A percentile compares a stretch with the other conserved stretches of the same genome.
phyloP scores from a whole-genome alignment of 768 basidiomycete genomes.

The Lepiota subincarnata region DNA sequence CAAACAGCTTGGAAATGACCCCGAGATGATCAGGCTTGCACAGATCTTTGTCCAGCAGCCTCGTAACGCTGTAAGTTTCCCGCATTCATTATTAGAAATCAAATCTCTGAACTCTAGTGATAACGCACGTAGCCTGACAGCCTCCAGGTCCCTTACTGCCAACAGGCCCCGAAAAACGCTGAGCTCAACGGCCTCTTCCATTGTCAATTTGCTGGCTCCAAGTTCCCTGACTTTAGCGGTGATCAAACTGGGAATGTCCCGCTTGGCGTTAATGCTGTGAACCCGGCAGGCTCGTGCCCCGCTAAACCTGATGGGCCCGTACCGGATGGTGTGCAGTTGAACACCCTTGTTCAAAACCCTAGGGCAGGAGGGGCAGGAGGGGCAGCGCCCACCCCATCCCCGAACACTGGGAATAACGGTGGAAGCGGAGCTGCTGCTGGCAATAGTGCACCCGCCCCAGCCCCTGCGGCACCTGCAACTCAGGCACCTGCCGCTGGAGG shows the following conservation, averaged over 20 bases:
- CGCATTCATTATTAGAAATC: constrained; percentile 7
- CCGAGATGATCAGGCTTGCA: constrained; percentile 41
- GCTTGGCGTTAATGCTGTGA: constrained; percentile 36
- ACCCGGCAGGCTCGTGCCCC: constrained; percentile 43
- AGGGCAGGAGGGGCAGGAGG: constrained; percentile 16
- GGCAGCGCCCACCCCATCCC: background rate
- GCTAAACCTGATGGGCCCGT: constrained; percentile 39
- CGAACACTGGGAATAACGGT: background rate
- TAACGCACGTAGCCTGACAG: constrained; percentile 33
- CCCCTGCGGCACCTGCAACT: constrained; percentile 16
- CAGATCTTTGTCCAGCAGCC: constrained; percentile 50
- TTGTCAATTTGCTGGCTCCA: constrained; percentile 42
- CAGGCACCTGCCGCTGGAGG: constrained; percentile 14
- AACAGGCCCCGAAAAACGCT: constrained; percentile 40
- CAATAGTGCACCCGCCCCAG: constrained; percentile 10
- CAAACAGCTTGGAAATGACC: constrained; percentile 32
- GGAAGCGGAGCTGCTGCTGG: constrained; percentile 17
- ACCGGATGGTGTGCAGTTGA: constrained; percentile 41
- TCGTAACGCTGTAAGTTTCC: constrained; percentile 41
- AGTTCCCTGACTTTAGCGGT: constrained; percentile 38
- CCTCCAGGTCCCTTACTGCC: constrained; percentile 46
- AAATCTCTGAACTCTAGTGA: constrained; percentile 19
- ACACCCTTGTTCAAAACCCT: constrained; percentile 33
- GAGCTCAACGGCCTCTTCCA: constrained; percentile 54
- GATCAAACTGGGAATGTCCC: constrained; percentile 43